Evolutionary conservation across 2,329 filamentous ascomycete genomes (phyloP), one percentile per base, ranked within the genome.

Genomic region (Fusarium longipes): DNA sequence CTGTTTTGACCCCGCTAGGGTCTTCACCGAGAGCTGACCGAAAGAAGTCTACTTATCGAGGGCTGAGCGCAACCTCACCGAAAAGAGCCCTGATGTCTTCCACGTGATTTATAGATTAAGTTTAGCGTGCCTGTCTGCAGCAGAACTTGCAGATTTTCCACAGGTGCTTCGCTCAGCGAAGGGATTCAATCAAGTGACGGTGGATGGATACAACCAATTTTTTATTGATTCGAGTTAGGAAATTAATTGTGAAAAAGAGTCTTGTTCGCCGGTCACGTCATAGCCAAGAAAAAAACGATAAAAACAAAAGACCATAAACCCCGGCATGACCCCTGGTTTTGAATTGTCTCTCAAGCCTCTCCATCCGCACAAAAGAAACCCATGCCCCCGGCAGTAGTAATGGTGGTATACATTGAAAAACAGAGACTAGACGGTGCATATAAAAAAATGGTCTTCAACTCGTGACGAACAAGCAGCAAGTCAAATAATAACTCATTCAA

Each of bases 401-500:
- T 49, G 57, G 66, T 70, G 67, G 67, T 70, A 70, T 70, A 70
- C 67, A 70, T 65, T 42, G 58, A 64, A 66, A 68, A 57, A 61
- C 49, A 63, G 45, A 71, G 57, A 64, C 58, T 63, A 58, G 54
- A 63, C 39, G 47, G 39, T 63, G 54, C 70, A 67, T 69, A 45
- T 70, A 59, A 53, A 45, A 68, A 51, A 42, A 42, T 5, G 33
- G 67, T 70, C 67, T 70, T 69, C 63, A 63, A 63, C 54, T 74
- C 73, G 64, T 70, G 65, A 73, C 52, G 35, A 62, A 52, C 52
- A 40, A 38, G 59, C 29, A 44, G 20, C 40, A 59, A 63, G 59
- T 50, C 49, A 44, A 60, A 52, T 44, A 47, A 40, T 70, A 68
- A 79, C 60, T 68, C 61, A 68, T 72, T 87, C 85, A 36, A 81